Base-by-base conservation (phyloP, 129 eudicot genomes). In the Flaveria trinervia region DNA sequence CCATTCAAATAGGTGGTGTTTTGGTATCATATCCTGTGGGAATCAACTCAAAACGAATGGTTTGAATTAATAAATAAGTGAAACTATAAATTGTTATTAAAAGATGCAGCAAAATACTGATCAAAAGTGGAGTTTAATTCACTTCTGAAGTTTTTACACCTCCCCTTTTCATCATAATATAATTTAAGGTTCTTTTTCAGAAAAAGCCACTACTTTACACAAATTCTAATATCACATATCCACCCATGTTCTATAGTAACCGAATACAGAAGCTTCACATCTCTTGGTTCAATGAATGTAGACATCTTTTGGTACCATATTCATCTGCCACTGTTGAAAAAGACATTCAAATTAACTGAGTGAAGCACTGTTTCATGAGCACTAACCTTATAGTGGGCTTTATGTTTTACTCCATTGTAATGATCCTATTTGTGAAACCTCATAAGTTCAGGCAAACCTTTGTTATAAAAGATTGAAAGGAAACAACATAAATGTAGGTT, bases 371-470 rank as follows among this genome's bases (percentile, higher is more conserved):
- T 80, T 60, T 20, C 55, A 36, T 36, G 41, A 80, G 71, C 84
- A 80, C 80, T 74, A 74, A 74, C 48, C 55, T 13, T 44, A 56
- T 74, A 80, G 84, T 80, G 71, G 75, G 59, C 57, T 65, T 25
- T 65, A 67, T 71, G 84, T 74, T 80, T 80, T 74, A 74, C 80
- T 68, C 80, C 65, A 67, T 67, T 79, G 73, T 45, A 72, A 65
- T 33, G 14, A 79, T 70, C 67, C 79, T 66, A 54, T 70, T n/a
- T 55, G 55, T 55, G 54, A 28, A 66, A 74, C 79, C 80, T 56
- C 74, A 80, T 74, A 80, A 80, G 80, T 80, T 74, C 67, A 75
- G 68, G 30, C 66, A 80, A 56, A 62, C 73, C 65, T 80, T 74
- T 67, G 46, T 74, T 80, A 30, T 57, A 45, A 80, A 66, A 46